Evolutionary conservation across 805 yeast species (phyloP).

Genomic region (Jamesozyma piceae): DNA sequence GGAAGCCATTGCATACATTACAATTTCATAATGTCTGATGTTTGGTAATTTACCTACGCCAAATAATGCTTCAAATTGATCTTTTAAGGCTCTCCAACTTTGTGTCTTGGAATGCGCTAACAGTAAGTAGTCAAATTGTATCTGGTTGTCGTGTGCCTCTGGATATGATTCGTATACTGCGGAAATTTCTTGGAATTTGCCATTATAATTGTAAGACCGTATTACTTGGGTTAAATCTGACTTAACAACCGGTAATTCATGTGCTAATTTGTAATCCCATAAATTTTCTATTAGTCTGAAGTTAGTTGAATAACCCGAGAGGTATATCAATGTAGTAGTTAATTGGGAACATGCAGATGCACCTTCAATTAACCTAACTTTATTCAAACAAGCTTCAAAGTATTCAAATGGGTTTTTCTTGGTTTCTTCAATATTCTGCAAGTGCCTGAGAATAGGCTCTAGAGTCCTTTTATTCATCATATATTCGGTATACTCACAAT

Average conservation of each 20-base stretch:
- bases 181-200: conserved; percentile 21
- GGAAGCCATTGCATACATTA: conserved; percentile 50
- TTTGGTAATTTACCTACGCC: conserved; percentile 47
- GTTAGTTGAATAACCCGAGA: conserved; percentile 11
- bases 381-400: neutral
- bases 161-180: conserved; percentile 32
- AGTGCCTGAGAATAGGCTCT: conserved; percentile 7
- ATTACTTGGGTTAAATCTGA: conserved; percentile 21
- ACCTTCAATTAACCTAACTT: conserved; percentile 9
- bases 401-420: conserved; percentile 1
- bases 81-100: conserved; percentile 48
- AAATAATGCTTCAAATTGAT: conserved; percentile 47
- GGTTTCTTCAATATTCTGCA: conserved; percentile 8
- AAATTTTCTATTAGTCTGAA: conserved; percentile 14
- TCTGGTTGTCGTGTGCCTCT: conserved; percentile 34
- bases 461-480: conserved; percentile 12
- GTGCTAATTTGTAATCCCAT: conserved; percentile 28
- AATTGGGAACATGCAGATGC: conserved; percentile 21
- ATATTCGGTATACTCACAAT: conserved; percentile 20
- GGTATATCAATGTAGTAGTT: conserved; percentile 21
- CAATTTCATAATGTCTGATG: conserved; percentile 46
- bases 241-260: conserved; percentile 11
- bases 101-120: conserved; percentile 34
- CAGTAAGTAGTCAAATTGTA: conserved; percentile 42
- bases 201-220: conserved; percentile 16